Evolutionary conservation across 208 protist genomes (phyloP), one percentile per base, ranked within the genome.

Genomic region (Zelonia costaricensis): DNA sequence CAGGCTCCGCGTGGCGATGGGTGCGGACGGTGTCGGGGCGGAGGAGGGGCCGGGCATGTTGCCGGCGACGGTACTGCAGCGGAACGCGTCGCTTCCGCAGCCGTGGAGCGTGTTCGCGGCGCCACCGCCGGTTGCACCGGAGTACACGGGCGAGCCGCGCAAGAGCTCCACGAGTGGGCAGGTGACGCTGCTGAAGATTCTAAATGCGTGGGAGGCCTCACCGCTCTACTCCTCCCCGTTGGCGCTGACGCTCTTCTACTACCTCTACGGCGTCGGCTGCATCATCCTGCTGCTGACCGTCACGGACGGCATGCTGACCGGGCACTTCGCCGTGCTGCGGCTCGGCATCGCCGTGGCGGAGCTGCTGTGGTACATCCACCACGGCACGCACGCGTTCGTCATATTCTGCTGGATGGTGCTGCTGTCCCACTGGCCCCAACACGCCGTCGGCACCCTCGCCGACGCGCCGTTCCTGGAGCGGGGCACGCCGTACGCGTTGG

Each of bases 381-480:
- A 82, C 67, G 79, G 74, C 30, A 42, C 67, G 2, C 79, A 86
- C 57, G 72, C 79, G 28, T 86, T 86, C 40, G 35, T 82, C 10
- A 65, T 86, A 9, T 82, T 68, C 51, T 58, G 60, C 18, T 82
- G 79, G 77, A 35, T 78, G 36, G 53, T 69, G 31, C 12, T 64
- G 18, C 63, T 73, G 31, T 74, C 69, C 25, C 79, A 80, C 62
- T 75, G 79, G 70, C 66, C 70, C 18, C 49, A 45, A 30, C 39
- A 40, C 31, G 46, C 61, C n/a, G 10, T 46, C 15, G 27, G 36
- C 57, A 53, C 48, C 31, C 36, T 22, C 1, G 22, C n/a, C 25
- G 66, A 66, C 28, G 38, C 25, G 9, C 54, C 31, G 1, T 62
- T 70, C 5, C 51, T 77, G 28, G 39, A 59, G 12, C 1, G 18